A percentile compares a stretch with the other conserved stretches of the same genome.
Evolutionary conservation across 2,329 filamentous ascomycete genomes (phyloP).

Genomic region (Fusarium pseudograminearum): DNA sequence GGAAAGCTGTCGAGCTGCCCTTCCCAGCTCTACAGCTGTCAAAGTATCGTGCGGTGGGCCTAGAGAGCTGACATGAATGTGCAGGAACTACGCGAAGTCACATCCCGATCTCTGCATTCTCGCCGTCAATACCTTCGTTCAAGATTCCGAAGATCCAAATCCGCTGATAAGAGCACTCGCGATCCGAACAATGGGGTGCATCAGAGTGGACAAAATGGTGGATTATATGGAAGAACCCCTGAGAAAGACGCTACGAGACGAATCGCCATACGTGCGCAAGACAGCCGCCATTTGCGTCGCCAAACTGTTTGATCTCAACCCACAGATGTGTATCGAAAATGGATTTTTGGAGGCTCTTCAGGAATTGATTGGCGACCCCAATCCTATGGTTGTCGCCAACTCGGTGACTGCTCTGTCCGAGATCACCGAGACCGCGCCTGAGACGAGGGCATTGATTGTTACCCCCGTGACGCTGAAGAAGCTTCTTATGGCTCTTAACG

Average conservation of each 20-base stretch:
- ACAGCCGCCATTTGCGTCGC: slow-evolving; percentile 98
- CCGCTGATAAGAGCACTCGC: slow-evolving; percentile 93
- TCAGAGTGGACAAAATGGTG: slow-evolving; percentile 98
- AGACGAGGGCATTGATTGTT: slow-evolving; percentile 87
- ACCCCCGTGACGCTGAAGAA: slow-evolving; percentile 90
- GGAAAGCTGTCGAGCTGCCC: neutral
- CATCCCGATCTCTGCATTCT: slow-evolving; percentile 98
- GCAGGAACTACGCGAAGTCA: slow-evolving; percentile 98
- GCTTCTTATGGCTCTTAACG: slow-evolving; percentile 93
- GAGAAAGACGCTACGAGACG: slow-evolving; percentile 94
- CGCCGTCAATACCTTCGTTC: slow-evolving; percentile 98
- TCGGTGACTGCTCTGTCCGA: slow-evolving; percentile 93
- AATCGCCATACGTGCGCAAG: slow-evolving; percentile 98
- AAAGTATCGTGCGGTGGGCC: slow-evolving; percentile 4
- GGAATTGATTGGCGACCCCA: slow-evolving; percentile 96
- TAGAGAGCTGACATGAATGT: slow-evolving; percentile 33
- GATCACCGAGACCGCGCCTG: slow-evolving; percentile 89
- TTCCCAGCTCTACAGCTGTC: slow-evolving; percentile 6
- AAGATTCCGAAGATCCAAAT: slow-evolving; percentile 98
- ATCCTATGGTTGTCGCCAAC: slow-evolving; percentile 99
- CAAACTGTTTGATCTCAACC: slow-evolving; percentile 96
- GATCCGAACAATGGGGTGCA: slow-evolving; percentile 98
- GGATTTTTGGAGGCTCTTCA: slow-evolving; percentile 94
- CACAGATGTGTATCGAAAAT: slow-evolving; percentile 92
- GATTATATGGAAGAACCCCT: slow-evolving; percentile 99